Conservation (phyloP, 2,329 filamentous ascomycete species). For the Dactylellina parvicollis region DNA sequence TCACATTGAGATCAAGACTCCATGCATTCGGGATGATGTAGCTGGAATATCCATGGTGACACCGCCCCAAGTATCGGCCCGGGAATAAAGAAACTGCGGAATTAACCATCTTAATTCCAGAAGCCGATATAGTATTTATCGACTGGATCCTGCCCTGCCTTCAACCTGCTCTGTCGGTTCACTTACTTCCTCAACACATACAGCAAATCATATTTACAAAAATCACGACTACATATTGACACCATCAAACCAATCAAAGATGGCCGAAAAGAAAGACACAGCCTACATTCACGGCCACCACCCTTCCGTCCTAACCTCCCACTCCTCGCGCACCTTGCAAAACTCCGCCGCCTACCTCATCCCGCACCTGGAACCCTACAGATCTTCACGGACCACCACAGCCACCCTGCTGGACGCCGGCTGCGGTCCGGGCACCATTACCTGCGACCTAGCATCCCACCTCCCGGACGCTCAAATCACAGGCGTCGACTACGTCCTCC, state of each 20-base stretch:
- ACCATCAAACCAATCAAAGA: background rate
- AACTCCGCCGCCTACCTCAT: slow-evolving; percentile 42
- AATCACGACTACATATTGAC: background rate
- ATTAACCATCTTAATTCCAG: no score
- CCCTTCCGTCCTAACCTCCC: slow-evolving; percentile 31
- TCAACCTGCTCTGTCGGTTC: no score
- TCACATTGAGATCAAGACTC: no score
- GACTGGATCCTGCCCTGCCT: no score
- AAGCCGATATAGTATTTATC: no score
- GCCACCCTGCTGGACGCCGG: slow-evolving; percentile 33
- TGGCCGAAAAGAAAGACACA: background rate
- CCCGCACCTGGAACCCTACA: slow-evolving; percentile 25
- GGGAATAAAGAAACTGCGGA: no score
- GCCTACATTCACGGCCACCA: slow-evolving; percentile 48
- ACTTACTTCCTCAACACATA: background rate
- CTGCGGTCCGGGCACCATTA: slow-evolving; percentile 45
- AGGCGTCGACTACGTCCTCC: slow-evolving; percentile 35
- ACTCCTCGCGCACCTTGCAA: slow-evolving; percentile 33
- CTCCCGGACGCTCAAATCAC: slow-evolving; percentile 29
- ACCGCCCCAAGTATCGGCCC: no score
- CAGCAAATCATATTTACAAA: background rate
- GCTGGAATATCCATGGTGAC: no score
- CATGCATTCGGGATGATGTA: no score
- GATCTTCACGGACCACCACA: background rate
- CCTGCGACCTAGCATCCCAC: slow-evolving; percentile 36